Evolutionary conservation across 2,329 filamentous ascomycete species (phyloP).

Genomic region (Pseudonectria buxi): DNA sequence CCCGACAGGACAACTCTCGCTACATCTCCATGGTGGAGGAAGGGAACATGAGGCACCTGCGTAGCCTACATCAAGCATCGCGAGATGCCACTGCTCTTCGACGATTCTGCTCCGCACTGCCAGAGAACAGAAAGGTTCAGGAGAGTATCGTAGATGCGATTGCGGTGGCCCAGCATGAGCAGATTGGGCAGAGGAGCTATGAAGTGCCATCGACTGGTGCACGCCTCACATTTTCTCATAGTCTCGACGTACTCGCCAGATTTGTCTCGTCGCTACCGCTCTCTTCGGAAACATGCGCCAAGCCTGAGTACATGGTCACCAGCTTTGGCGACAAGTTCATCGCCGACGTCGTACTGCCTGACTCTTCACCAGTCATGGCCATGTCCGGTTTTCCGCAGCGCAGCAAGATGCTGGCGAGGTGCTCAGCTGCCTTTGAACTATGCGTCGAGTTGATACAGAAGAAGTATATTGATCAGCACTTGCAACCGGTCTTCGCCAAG

Average conservation of each 20-base stretch:
- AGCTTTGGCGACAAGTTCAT: constrained; percentile 53
- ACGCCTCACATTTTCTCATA: constrained; percentile 69
- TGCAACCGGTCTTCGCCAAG: constrained; percentile 68
- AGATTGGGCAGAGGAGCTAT: constrained; percentile 41
- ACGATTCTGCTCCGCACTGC: constrained; percentile 68
- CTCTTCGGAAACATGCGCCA: constrained; percentile 24
- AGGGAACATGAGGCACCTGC: constrained; percentile 55
- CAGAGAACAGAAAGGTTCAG: constrained; percentile 58
- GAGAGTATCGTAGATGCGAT: constrained; percentile 14
- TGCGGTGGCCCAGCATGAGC: constrained; percentile 13
- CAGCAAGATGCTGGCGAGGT: constrained; percentile 74
- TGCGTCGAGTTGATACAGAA: constrained; percentile 63
- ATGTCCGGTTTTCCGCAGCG: constrained; percentile 55
- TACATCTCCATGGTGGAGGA: constrained; percentile 80
- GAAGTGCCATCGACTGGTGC: constrained; percentile 63
- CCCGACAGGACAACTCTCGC: constrained; percentile 67
- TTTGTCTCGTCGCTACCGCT: constrained; percentile 61
- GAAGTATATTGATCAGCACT: constrained; percentile 63
- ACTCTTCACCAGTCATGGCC: constrained; percentile 62
- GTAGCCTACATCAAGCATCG: constrained; percentile 52
- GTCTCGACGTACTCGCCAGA: constrained; percentile 62
- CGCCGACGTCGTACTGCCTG: constrained; percentile 74
- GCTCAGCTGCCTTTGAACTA: constrained; percentile 79
- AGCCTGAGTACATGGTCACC: constrained; percentile 56
- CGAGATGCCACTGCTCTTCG: constrained; percentile 58